Percentiles rank a stretch among this genome's conserved stretches.
phyloP scores from a whole-genome alignment of 2,329 filamentous ascomycete species.

The Sordariomycetes sp. region DNA sequence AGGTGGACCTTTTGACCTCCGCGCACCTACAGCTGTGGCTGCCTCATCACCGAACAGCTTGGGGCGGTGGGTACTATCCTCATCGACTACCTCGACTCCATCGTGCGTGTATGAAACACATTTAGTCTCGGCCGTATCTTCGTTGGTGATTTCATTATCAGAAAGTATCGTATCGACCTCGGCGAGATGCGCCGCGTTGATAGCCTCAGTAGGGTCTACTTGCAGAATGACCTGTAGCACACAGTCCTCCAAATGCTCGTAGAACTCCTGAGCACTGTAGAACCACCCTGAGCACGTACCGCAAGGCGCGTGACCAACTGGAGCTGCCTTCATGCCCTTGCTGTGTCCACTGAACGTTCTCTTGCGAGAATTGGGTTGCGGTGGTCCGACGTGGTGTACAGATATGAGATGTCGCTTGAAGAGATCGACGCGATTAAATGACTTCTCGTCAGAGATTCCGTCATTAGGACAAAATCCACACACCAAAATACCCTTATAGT shows the following conservation, averaged over 20 bases:
- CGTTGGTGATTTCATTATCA: slow-evolving; percentile 49
- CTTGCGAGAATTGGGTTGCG: slow-evolving; percentile 83
- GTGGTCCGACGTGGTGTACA: slow-evolving; percentile 88
- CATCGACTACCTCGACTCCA: slow-evolving; percentile 41
- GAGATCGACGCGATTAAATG: slow-evolving; percentile 89
- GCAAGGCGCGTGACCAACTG: slow-evolving; percentile 66
- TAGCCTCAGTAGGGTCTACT: slow-evolving; percentile 59
- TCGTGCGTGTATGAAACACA: slow-evolving; percentile 22
- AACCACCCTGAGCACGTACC: slow-evolving; percentile 90
- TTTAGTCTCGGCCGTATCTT: slow-evolving; percentile 45
- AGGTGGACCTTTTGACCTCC: slow-evolving; percentile 65
- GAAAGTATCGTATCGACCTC: slow-evolving; percentile 56
- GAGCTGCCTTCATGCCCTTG: slow-evolving; percentile 52
- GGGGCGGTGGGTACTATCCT: slow-evolving; percentile 38
- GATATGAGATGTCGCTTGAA: slow-evolving; percentile 92
- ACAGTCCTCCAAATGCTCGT: slow-evolving; percentile 85
- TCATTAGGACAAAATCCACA: slow-evolving; percentile 90
- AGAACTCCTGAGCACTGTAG: slow-evolving; percentile 91
- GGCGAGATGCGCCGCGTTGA: slow-evolving; percentile 58
- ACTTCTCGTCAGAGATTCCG: slow-evolving; percentile 84
- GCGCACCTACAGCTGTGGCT: slow-evolving; percentile 43
- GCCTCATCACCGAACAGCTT: slow-evolving; percentile 36
- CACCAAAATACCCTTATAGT: slow-evolving; percentile 97
- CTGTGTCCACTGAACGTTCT: slow-evolving; percentile 36
- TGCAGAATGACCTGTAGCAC: slow-evolving; percentile 64